Base-by-base conservation (phyloP, 2,329 filamentous ascomycete species). In the Hypoxylon sp. region DNA sequence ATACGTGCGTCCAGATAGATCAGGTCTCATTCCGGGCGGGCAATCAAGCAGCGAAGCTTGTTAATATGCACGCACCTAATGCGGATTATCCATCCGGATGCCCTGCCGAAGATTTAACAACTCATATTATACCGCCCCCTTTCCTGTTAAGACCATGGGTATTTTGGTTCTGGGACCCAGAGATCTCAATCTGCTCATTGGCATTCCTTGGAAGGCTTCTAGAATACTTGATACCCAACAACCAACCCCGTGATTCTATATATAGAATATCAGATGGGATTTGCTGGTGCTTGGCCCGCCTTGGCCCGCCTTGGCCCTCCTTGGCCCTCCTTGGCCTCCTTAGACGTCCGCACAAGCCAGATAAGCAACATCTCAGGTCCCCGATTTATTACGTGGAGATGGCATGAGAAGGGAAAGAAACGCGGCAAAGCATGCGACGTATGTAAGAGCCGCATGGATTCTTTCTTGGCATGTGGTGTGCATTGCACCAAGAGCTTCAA, bases 401-500 rank as follows among this genome's bases (percentile, higher is more conserved):
- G 9, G 31, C 17, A 7, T 35, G 31, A 35, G n/a, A 8, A 35
- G 26, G 37, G 48, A 58, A 52, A 42, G 37, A 35, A 37, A 47
- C 50, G 18, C 11, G 43, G 13, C 20, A 27, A 20, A 23, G 21
- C 20, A 21, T 47, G 20, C 38, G 20, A 41, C 38, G 20, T 35
- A 23, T 33, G 41, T 53, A 58, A 60, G 60, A 63, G 60, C 60
- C 57, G 53, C 60, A 63, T 47, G 20, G 26, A 41, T 38, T 21
- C 38, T 33, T 58, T 23, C 23, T 42, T 37, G 47, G 48, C 43
- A 45, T 45, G 20, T 53, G 5, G 31, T 47, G 52, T 52, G 56
- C 48, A 62, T 62, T 60, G 38, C 33, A 33, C 41, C 48, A 35
- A 33, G 55, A 63, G 55, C 58, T 65, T 63, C 55, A 63, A 55